Base-by-base conservation (phyloP, 2,329 filamentous ascomycete genomes). In the Setomelanomma holmii region DNA sequence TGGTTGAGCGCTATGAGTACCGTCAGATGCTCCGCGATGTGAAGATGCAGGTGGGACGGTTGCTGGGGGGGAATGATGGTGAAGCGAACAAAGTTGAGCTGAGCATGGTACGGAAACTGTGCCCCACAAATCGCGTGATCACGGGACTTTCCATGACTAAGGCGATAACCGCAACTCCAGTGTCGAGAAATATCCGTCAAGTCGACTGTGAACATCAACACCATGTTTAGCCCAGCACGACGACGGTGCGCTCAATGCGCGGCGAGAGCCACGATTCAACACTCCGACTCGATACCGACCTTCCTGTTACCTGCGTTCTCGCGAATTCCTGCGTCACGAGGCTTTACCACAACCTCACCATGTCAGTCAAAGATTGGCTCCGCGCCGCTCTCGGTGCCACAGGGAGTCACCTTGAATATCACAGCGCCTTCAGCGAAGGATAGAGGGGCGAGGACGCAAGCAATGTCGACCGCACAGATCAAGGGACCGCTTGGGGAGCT, bases 351-450 rank as follows among this genome's bases (percentile, higher is more conserved):
- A 36, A 89, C 90, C 38, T 72, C 85, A 46, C 76, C 78, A 71
- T 81, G 82, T 63, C 78, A 81, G 51, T 97, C 93, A 39, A 95
- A 97, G 81, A 89, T 99, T 57, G 95, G 95, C 65, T 84, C 86
- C 64, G 89, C 89, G 54, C 72, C 74, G 40, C 66, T 77, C 41
- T 75, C 73, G n/a, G 54, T 77, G 47, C 75, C 75, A 6, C 70
- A 73, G 16, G 73, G 70, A 20, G 95, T 99, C 51, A 89, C 89
- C 45, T 81, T 99, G 58, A 78, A 76, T 36, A 79, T 85, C 10
- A 78, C 93, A 51, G 83, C 89, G 55, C 84, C 91, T 53, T 84
- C 87, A 46, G 76, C 49, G 60, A 81, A 84, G 56, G 77, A 79
- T 47, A 86, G 84, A 35, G 84, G 84, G 34, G 87, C 86, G 56